Conservation (phyloP, 306 rosid species). For the Quillaja saponaria region DNA sequence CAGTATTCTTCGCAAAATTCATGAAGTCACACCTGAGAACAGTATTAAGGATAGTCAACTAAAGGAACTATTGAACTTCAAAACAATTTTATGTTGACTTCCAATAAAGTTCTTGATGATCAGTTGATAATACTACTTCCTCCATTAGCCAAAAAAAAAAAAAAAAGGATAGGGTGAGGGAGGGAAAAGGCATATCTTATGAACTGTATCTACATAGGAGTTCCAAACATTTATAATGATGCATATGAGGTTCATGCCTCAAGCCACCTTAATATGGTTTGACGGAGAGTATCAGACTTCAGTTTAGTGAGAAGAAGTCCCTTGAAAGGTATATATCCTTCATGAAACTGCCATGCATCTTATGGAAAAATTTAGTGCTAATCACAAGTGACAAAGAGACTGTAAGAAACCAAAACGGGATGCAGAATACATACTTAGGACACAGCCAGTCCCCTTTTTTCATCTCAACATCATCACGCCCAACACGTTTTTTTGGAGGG, state of each 20-base stretch:
- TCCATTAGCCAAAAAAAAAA: slow-evolving; percentile 6
- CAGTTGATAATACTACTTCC: slow-evolving; percentile 13
- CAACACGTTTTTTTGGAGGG: slow-evolving; percentile 82
- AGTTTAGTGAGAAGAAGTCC: no score
- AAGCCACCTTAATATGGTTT: no score
- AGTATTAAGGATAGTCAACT: slow-evolving; percentile 35
- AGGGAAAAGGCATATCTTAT: no score
- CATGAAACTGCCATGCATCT: no score
- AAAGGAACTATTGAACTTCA: slow-evolving; percentile 19
- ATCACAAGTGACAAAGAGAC: no score
- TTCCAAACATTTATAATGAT: slow-evolving; percentile 5
- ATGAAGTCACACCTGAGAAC: slow-evolving; percentile 89
- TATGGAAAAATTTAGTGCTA: slow-evolving; percentile 10
- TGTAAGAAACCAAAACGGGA: slow-evolving; percentile 8
- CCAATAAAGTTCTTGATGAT: slow-evolving; percentile 17
- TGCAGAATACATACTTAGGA: slow-evolving; percentile 70
- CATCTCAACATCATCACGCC: slow-evolving; percentile 96
- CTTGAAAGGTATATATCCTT: no score
- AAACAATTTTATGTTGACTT: slow-evolving; percentile 16
- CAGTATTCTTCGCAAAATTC: slow-evolving; percentile 90
- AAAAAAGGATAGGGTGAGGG: no score
- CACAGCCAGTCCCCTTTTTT: slow-evolving; percentile 98
- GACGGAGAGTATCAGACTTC: no score
- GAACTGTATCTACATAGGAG: not conserved
- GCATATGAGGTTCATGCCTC: no score